Evolutionary conservation across 345 rosid species (phyloP), one percentile per base, ranked within the genome.

Genomic region (Eucalyptus erythrocorys): DNA sequence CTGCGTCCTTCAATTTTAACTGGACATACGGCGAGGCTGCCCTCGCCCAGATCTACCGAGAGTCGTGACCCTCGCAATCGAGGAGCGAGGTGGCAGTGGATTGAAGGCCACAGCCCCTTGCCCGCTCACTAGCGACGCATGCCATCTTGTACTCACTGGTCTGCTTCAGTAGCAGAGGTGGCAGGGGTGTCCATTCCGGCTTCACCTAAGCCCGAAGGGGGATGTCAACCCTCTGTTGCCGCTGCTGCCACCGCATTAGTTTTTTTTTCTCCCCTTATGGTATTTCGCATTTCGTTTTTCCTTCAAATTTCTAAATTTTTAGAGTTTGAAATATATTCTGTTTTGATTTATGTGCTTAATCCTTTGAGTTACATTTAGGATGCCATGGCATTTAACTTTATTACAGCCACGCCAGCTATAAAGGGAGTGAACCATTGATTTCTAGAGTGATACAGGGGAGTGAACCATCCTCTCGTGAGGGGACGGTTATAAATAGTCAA

Each of bases 11-110:
- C 30, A 55, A 55, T 55, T 22, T 51, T 51, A 51, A 51, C 19
- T 51, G 24, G 24, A 51, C 24, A 51, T 19, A 51, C 10, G 5
- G 57, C 10, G 5, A 19, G 26, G 61, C 30, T 22, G 61, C 0
- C 30, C 61, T 55, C 3, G 1, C 30, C 13, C 61, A 10, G 1
- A 55, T 55, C 61, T 4, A 0, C 0, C 0, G 1, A 55, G 30
- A 10, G 61, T 55, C 1, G 1, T 24, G 61, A 10, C 61, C 61
- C 61, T 55, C 61, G 6, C 61, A 55, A 24, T 22, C 61, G 12
- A 55, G 61, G 27, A 19, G 61, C 27, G 0, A 24, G 30, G 12
- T 55, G 59, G 6, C 6, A 2, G 27, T 55, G 59, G 27, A 55
- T 55, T 55, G 59, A 55, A 55, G 59, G 59, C 59, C 59, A 55